Base-by-base conservation (phyloP, 768 basidiomycete genomes). In the Boletus pseudopeckii region DNA sequence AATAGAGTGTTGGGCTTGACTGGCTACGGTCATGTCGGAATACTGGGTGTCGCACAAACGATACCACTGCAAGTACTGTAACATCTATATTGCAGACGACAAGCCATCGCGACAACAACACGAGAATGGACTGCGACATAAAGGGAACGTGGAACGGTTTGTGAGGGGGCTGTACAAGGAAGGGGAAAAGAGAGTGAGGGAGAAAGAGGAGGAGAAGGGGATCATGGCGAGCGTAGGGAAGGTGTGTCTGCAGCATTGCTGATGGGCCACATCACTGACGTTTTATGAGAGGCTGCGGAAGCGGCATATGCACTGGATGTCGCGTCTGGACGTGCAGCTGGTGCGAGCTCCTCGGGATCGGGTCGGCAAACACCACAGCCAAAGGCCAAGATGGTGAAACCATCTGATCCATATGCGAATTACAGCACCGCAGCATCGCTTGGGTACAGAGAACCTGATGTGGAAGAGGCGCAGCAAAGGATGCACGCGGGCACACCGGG, bases 21-120 rank as follows among this genome's bases (percentile, higher is more conserved):
- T 13, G 34, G 46, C 45, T 36, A 61, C 60, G 18, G 46, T 15
- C 68, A 94, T 93, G 92, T 86, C 84, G 61, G 92, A 94, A 70
- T 94, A 88, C 70, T 95, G 92, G 92, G 87, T 94, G 57, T 91
- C 91, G 24, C 85, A 90, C 69, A 93, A 94, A 72, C 88, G 85
- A 62, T 96, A 95, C 72, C 89, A 83, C 68, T 97, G 94, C 85
- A 93, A 94, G 69, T 98, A 98, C 77, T 98, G 97, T 76, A 90
- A 93, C 47, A 93, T 92, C 58, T 98, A 87, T 75, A 98, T 99
- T 56, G 83, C 93, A 48, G 97, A 99, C 74, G 96, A 99, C 77
- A 92, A 78, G 10, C 89, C 97, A 55, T 98, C 96, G 1, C 80
- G 90, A 48, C 78, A 82, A 59, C 92, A 92, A 50, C 97, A 99